Evolutionary conservation across 2,329 filamentous ascomycete species (phyloP).

Genomic region (Aureobasidium pullulans): DNA sequence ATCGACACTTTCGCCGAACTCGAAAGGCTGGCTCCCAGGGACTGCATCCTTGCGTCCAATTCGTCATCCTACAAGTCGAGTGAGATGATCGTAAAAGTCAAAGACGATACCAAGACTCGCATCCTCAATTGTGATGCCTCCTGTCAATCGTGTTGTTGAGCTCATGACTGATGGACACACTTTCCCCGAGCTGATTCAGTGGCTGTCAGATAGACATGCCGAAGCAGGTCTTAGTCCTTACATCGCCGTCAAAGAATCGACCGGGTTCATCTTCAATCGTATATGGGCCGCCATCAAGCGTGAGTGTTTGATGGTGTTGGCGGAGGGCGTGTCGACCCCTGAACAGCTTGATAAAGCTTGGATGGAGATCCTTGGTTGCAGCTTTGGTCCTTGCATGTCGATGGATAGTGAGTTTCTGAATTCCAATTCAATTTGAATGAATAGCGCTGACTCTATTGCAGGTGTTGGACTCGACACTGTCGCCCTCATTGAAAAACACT

Average conservation of each 20-base stretch:
- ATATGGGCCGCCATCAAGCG: conserved; percentile 53
- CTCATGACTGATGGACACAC: conserved; percentile 48
- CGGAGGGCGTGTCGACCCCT: conserved; percentile 43
- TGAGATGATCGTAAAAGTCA: conserved; percentile 40
- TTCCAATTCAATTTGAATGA: too few species aligned
- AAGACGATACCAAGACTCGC: conserved; percentile 29
- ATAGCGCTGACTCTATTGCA: neutral
- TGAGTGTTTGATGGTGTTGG: conserved; percentile 42
- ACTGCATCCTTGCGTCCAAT: conserved; percentile 46
- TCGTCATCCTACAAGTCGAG: conserved; percentile 46
- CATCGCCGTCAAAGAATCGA: conserved; percentile 41
- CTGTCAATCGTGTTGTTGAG: conserved; percentile 37
- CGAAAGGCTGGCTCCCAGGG: conserved; percentile 34
- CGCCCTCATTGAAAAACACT: conserved; percentile 46
- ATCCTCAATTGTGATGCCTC: conserved; percentile 48
- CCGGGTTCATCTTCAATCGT: conserved; percentile 49
- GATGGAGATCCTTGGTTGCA: conserved; percentile 29
- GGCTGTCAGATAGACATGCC: conserved; percentile 34
- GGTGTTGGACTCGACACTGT: conserved; percentile 47
- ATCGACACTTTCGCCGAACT: conserved; percentile 41
- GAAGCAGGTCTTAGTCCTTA: conserved; percentile 38
- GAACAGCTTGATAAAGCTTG: conserved; percentile 44
- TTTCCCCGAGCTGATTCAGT: conserved; percentile 35
- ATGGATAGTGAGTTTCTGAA: conserved; percentile 33
- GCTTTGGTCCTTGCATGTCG: conserved; percentile 30